Percentiles rank a stretch among this genome's conserved stretches.
phyloP scores from a whole-genome alignment of 1,139 yeast genomes.

The Zygosaccharomyces pseudobailii region DNA sequence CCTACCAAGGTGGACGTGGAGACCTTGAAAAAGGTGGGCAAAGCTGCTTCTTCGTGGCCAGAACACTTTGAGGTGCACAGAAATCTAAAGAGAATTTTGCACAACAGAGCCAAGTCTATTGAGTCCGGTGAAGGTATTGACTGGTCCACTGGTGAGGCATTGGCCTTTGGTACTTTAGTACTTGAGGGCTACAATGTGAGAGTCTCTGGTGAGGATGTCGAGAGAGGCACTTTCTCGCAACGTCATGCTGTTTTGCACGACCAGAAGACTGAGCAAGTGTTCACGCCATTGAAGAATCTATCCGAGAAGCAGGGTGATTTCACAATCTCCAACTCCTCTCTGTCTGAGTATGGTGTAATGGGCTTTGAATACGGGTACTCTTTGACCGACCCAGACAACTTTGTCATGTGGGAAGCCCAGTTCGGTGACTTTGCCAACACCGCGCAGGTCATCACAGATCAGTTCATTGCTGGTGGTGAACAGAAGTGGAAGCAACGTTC shows the following conservation, averaged over 20 bases:
- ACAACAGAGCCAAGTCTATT: slow-evolving; percentile 78
- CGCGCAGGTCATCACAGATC: slow-evolving; percentile 96
- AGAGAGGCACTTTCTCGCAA: slow-evolving; percentile 99
- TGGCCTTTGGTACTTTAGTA: slow-evolving; percentile 90
- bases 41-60: slow-evolving; percentile 77
- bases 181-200: slow-evolving; percentile 95
- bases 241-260: slow-evolving; percentile 98
- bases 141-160: slow-evolving; percentile 99
- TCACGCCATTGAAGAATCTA: slow-evolving; percentile 80
- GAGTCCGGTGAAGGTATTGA: slow-evolving; percentile 93
- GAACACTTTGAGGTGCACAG: slow-evolving; percentile 86
- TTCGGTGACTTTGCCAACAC: slow-evolving; percentile 99
- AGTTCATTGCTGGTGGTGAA: slow-evolving; percentile 95
- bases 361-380: slow-evolving; percentile 99
- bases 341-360: slow-evolving; percentile 98
- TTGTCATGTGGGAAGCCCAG: slow-evolving; percentile 99
- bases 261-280: slow-evolving; percentile 76
- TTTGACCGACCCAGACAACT: slow-evolving; percentile 92
- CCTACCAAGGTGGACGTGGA: slow-evolving; percentile 87
- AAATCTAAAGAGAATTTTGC: slow-evolving; percentile 91
- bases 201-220: slow-evolving; percentile 98
- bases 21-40: slow-evolving; percentile 73
- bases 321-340: slow-evolving; percentile 88
- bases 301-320: slow-evolving; percentile 82
- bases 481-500: slow-evolving; percentile 99